Evolutionary conservation across 1,284 basidiomycete species (phyloP).

Genomic region (Pseudozyma pruni): DNA sequence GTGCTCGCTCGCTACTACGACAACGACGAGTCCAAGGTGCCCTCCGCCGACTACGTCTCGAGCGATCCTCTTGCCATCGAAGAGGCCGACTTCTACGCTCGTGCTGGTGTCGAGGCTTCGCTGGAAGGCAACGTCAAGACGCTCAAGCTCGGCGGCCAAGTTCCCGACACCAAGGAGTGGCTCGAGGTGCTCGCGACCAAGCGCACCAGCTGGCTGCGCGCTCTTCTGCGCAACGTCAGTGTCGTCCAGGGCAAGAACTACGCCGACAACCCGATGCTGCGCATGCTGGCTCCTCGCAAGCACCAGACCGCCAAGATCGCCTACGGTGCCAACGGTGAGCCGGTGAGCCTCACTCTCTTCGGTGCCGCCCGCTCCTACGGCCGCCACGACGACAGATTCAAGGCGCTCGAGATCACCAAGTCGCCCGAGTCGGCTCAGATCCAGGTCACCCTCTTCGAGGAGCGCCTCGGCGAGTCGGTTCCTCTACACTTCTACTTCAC

Average conservation of each 20-base stretch:
- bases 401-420: slow-evolving; percentile 76
- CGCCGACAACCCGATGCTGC: slow-evolving; percentile 87
- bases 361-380: slow-evolving; percentile 86
- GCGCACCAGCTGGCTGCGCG: slow-evolving; percentile 84
- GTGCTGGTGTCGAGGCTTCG: slow-evolving; percentile 71
- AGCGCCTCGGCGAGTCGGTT: slow-evolving; percentile 79
- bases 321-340: slow-evolving; percentile 70
- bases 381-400: slow-evolving; percentile 79
- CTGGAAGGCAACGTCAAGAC: slow-evolving; percentile 71
- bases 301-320: slow-evolving; percentile 80
- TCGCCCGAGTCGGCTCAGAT: slow-evolving; percentile 71
- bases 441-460: slow-evolving; percentile 83
- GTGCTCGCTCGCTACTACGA: slow-evolving; percentile 84
- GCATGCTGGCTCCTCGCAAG: slow-evolving; percentile 83
- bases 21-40: slow-evolving; percentile 82
- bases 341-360: slow-evolving; percentile 74
- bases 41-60: slow-evolving; percentile 86
- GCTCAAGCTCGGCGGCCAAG: slow-evolving; percentile 39
- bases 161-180: slow-evolving; percentile 74
- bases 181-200: slow-evolving; percentile 84
- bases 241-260: slow-evolving; percentile 73
- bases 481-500: slow-evolving; percentile 84
- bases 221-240: slow-evolving; percentile 82
- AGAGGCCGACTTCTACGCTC: slow-evolving; percentile 66
- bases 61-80: slow-evolving; percentile 70